These are phyloP conservation scores for Cladosporium sp. DNA, from an alignment of 2,329 filamentous ascomycete species.

Conservation along the genomic window DNA sequence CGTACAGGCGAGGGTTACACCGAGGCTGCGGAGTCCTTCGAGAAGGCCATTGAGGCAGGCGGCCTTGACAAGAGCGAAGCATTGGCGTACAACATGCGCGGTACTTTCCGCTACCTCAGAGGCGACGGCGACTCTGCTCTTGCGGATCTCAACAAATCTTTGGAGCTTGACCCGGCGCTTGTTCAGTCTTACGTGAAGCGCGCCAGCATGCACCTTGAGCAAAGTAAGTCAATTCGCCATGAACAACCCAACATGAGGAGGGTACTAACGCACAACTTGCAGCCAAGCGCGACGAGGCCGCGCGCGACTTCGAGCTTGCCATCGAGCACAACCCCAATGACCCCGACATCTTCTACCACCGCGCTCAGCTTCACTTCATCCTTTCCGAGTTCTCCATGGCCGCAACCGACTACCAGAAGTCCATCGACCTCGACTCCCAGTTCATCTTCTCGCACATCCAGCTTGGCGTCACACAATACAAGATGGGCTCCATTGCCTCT, in stretches of 20 bases:
- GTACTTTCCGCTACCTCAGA: constrained; percentile 88
- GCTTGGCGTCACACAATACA: constrained; percentile 98
- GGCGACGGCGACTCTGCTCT: constrained; percentile 82
- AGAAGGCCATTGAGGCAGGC: constrained; percentile 76
- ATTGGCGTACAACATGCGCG: constrained; percentile 91
- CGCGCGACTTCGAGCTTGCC: constrained; percentile 80
- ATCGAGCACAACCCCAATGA: constrained; percentile 79
- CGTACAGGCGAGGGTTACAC: constrained; percentile 90
- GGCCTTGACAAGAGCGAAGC: constrained; percentile 79
- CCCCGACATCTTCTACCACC: constrained; percentile 98
- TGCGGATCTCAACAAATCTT: constrained; percentile 81
- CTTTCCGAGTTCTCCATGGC: constrained; percentile 88
- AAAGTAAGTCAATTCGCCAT: constrained; percentile 52
- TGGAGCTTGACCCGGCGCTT: constrained; percentile 78
- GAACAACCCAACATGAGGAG: constrained; percentile 18
- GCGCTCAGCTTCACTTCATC: constrained; percentile 96
- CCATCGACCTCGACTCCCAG: constrained; percentile 87
- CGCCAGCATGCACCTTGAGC: constrained; percentile 93
- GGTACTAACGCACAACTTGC: constrained; percentile 6
- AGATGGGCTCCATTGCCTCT: constrained; percentile 96
- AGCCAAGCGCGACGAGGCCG: constrained; percentile 80
- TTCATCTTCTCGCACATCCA: constrained; percentile 99
- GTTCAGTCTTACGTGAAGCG: constrained; percentile 99
- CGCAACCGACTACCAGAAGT: constrained; percentile 98
- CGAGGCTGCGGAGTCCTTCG: constrained; percentile 77